Conservation (phyloP, 1,284 basidiomycete species). For the Sphagnurus paluster region DNA sequence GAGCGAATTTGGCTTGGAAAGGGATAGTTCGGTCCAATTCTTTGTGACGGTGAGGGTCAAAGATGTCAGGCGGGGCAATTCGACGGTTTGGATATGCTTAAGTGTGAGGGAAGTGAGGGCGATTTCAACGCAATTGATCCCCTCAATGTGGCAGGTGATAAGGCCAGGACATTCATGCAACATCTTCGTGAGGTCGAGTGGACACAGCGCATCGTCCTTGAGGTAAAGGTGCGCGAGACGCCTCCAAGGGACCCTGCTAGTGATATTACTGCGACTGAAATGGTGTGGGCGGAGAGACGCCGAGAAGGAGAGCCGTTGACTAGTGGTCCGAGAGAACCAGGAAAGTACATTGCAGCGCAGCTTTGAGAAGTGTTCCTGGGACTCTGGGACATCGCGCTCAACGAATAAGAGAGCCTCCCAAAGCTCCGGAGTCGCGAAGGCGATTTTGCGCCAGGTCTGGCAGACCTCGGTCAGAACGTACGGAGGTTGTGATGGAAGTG, state of each 20-base stretch:
- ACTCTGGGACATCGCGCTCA: too few relatives aligned
- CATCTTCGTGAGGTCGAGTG: not conserved
- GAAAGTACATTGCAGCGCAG: too few relatives aligned
- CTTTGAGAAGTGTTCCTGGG: too few relatives aligned
- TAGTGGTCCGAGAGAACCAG: too few relatives aligned
- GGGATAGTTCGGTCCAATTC: not conserved
- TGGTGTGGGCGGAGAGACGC: too few relatives aligned
- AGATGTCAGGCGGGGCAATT: not conserved
- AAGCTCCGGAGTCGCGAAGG: too few relatives aligned
- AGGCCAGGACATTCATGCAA: not conserved
- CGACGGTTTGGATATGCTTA: not conserved
- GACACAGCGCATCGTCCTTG: not conserved
- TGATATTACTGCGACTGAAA: too few relatives aligned
- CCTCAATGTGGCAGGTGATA: not conserved
- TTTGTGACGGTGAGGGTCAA: not conserved
- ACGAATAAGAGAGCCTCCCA: too few relatives aligned
- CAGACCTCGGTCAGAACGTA: too few relatives aligned
- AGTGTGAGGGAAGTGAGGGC: not conserved
- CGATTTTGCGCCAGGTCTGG: too few relatives aligned
- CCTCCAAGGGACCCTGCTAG: not conserved
- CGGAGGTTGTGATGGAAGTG: too few relatives aligned
- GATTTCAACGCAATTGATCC: not conserved
- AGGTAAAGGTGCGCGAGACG: not conserved
- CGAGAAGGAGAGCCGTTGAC: too few relatives aligned
- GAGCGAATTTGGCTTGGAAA: not conserved